Conservation (phyloP, 2,329 filamentous ascomycete species). For the Stemphylium lycopersici region DNA sequence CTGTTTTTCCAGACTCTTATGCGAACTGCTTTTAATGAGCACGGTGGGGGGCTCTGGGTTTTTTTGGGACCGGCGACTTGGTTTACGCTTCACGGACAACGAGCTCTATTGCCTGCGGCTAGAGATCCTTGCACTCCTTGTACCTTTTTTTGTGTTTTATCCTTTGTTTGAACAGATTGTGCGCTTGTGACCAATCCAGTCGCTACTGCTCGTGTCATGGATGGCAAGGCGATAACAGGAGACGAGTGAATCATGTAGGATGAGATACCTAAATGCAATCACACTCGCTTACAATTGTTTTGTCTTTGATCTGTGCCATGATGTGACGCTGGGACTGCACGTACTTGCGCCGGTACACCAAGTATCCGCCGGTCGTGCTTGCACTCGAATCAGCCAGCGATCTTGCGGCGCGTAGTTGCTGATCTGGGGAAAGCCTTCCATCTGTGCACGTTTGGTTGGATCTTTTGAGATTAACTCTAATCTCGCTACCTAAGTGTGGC, state of each 20-base stretch:
- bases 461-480: neutral
- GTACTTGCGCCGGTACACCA: neutral
- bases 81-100: slow-evolving; percentile 31
- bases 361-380: neutral
- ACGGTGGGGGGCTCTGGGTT: slow-evolving; percentile 32
- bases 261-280: slow-evolving; percentile 44
- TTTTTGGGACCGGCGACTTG: slow-evolving; percentile 23
- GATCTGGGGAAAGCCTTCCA: slow-evolving; percentile 5
- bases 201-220: slow-evolving; percentile 17
- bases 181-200: slow-evolving; percentile 12
- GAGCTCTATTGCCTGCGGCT: slow-evolving; percentile 45
- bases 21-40: slow-evolving; percentile 46
- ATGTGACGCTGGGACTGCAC: neutral
- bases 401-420: neutral
- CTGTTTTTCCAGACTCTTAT: slow-evolving; percentile 32
- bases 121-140: slow-evolving; percentile 45
- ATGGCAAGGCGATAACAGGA: slow-evolving; percentile 9
- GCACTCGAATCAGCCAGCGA: neutral
- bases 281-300: slow-evolving; percentile 36
- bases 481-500: neutral
- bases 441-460: slow-evolving; percentile 3
- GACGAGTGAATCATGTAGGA: slow-evolving; percentile 38
- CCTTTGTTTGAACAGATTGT: slow-evolving; percentile 12
- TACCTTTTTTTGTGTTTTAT: slow-evolving; percentile 26
- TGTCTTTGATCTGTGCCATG: neutral